phyloP scores from a whole-genome alignment of 225 moss, liverwort and hornwort species.

The Marchantia paleacea region DNA sequence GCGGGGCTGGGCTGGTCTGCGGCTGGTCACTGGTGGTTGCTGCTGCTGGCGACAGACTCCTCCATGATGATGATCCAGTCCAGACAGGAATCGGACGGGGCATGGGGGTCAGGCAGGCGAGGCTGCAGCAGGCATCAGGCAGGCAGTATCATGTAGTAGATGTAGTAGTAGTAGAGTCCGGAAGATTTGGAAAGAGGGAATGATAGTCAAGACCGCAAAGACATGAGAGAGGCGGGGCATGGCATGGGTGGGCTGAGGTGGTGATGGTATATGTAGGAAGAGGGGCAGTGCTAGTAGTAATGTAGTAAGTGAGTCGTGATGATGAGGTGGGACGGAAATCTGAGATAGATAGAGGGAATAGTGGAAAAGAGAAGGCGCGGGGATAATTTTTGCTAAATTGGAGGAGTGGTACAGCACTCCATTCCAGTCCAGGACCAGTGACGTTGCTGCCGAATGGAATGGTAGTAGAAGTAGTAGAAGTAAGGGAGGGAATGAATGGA shows the following conservation, averaged over 20 bases:
- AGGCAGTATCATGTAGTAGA: slow-evolving; percentile 11
- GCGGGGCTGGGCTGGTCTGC: background rate
- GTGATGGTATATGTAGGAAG: slow-evolving; percentile 14
- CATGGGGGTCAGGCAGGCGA: background rate
- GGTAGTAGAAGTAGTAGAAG: slow-evolving; percentile 37
- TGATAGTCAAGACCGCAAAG: slow-evolving; percentile 24
- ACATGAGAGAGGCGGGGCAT: background rate
- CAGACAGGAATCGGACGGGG: slow-evolving; percentile 40
- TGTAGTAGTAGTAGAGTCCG: slow-evolving; percentile 27
- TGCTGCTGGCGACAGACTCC: slow-evolving; percentile 13
- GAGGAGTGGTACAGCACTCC: slow-evolving; percentile 52
- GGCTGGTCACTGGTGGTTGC: background rate
- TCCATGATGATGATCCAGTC: slow-evolving; percentile 17
- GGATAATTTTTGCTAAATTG: slow-evolving; percentile 54
- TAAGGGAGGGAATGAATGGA: slow-evolving; percentile 52
- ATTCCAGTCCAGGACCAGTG: slow-evolving; percentile 44
- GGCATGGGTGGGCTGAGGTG: slow-evolving; percentile 5
- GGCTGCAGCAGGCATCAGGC: background rate
- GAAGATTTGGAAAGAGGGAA: slow-evolving; percentile 34
- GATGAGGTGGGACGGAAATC: slow-evolving; percentile 27
- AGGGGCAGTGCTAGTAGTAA: slow-evolving; percentile 4
- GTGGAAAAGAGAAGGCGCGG: slow-evolving; percentile 37
- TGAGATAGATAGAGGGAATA: slow-evolving; percentile 43
- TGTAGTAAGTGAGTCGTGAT: slow-evolving; percentile 25
- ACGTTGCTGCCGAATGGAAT: slow-evolving; percentile 40